phyloP scores from a whole-genome alignment of 2,329 filamentous ascomycete genomes.

The Hypoxylon sp. region DNA sequence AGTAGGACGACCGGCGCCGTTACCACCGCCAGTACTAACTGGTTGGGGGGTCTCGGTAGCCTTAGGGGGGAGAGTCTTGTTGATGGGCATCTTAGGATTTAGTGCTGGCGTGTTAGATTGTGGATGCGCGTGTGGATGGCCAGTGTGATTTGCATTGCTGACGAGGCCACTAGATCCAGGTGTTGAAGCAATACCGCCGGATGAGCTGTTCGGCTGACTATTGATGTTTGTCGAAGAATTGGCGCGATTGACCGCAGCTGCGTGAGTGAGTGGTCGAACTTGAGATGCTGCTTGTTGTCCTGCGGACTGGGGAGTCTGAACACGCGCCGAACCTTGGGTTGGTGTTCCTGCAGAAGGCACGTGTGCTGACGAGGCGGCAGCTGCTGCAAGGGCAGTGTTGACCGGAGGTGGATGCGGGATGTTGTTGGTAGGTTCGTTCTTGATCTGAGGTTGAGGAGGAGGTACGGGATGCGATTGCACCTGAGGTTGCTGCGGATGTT shows the following conservation, averaged over 20 bases:
- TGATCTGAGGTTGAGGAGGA: conserved; percentile 54
- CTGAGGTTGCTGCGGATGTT: conserved; percentile 42
- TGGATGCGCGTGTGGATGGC: conserved; percentile 66
- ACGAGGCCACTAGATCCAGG: conserved; percentile 48
- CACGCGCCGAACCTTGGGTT: conserved; percentile 64
- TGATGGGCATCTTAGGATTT: conserved; percentile 81
- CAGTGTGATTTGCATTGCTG: conserved; percentile 54
- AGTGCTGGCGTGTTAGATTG: conserved; percentile 60
- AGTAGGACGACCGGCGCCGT: conserved; percentile 81
- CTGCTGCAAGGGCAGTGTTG: conserved; percentile 63
- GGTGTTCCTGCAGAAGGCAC: conserved; percentile 63
- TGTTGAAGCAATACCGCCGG: conserved; percentile 46
- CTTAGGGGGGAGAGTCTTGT: conserved; percentile 79
- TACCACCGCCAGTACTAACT: conserved; percentile 76
- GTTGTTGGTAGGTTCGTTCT: conserved; percentile 55
- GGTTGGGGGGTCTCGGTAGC: conserved; percentile 80
- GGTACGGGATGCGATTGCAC: conserved; percentile 44
- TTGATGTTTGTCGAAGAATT: conserved; percentile 52
- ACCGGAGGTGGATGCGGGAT: conserved; percentile 61
- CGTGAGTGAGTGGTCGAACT: conserved; percentile 50
- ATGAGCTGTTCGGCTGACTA: conserved; percentile 51
- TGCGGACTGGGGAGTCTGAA: conserved; percentile 64
- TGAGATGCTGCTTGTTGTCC: conserved; percentile 47
- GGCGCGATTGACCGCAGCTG: conserved; percentile 53
- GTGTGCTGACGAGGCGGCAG: conserved; percentile 54